These are phyloP conservation scores for Athelia psychrophila DNA, from an alignment of 1,284 basidiomycete species.

Conservation along the genomic window DNA sequence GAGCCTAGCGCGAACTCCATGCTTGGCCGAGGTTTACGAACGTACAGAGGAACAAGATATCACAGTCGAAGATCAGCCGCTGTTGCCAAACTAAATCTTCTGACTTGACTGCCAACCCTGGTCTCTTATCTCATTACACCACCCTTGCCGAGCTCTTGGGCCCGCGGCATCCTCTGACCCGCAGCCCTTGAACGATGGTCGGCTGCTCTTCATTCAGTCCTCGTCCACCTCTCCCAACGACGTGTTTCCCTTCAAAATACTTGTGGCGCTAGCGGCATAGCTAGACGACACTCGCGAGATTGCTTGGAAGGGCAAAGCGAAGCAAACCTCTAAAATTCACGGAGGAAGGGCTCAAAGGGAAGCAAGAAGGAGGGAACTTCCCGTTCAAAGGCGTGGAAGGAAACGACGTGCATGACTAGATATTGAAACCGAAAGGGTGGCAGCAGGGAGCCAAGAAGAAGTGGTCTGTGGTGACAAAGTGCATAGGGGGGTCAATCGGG, in stretches of 20 bases:
- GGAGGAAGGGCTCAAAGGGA: conserved; percentile 50
- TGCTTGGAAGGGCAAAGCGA: conserved; percentile 31
- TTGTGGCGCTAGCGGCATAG: conserved; percentile 35
- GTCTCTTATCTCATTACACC: no score
- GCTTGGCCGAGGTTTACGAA: no score
- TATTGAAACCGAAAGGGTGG: conserved; percentile 76
- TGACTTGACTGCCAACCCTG: no score
- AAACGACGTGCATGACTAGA: conserved; percentile 79
- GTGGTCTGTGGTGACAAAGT: conserved; percentile 70
- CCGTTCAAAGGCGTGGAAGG: conserved; percentile 78
- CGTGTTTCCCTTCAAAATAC: conserved; percentile 55
- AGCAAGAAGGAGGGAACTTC: conserved; percentile 68
- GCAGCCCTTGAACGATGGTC: conserved; percentile 56
- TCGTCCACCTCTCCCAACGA: conserved; percentile 76
- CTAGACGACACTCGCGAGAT: conserved; percentile 23
- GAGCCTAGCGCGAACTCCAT: no score
- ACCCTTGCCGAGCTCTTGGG: conserved; percentile 59
- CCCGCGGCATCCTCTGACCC: conserved; percentile 54
- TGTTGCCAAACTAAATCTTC: no score
- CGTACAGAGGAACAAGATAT: no score
- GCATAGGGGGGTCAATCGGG: conserved; percentile 69
- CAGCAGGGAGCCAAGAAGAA: conserved; percentile 63
- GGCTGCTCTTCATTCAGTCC: conserved; percentile 65
- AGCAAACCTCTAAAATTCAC: conserved; percentile 65
- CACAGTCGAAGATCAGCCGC: no score